Evolutionary conservation across 495 filamentous ascomycete species (phyloP).

Genomic region (Podospora anserina): DNA sequence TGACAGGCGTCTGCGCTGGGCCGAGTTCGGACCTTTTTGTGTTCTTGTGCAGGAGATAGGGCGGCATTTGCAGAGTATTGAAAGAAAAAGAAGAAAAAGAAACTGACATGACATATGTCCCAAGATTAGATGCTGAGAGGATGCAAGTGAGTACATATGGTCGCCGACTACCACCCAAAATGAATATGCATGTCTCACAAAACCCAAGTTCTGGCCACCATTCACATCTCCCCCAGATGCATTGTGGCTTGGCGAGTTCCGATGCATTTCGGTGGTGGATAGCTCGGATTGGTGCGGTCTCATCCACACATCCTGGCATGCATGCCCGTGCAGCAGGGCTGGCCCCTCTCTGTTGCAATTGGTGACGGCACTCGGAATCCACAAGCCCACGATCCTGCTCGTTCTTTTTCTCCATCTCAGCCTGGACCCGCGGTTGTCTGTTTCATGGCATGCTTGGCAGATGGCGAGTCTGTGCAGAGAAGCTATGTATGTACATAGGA

Average conservation of each 20-base stretch:
- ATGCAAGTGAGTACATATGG: no score
- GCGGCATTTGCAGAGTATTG: no score
- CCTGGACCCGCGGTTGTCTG: not conserved
- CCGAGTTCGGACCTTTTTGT: not conserved
- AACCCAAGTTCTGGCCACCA: not conserved
- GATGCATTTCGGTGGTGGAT: not conserved
- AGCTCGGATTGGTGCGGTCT: not conserved
- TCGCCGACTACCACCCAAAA: not conserved
- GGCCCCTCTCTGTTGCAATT: not conserved
- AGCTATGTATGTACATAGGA: not conserved
- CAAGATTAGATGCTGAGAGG: no score
- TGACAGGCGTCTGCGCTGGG: not conserved
- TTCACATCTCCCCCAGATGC: not conserved
- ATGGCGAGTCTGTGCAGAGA: not conserved
- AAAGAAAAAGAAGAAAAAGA: not conserved
- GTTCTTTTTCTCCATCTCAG: not conserved
- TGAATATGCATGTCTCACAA: not conserved
- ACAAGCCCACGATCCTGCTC: not conserved
- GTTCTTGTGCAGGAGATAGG: no score
- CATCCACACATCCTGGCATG: not conserved
- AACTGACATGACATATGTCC: no score
- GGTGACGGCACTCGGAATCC: not conserved
- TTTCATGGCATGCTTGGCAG: not conserved
- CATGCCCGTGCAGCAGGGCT: not conserved
- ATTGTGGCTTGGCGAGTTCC: not conserved